Conservation (phyloP, 768 basidiomycete species). For the Amanita exitialis region DNA sequence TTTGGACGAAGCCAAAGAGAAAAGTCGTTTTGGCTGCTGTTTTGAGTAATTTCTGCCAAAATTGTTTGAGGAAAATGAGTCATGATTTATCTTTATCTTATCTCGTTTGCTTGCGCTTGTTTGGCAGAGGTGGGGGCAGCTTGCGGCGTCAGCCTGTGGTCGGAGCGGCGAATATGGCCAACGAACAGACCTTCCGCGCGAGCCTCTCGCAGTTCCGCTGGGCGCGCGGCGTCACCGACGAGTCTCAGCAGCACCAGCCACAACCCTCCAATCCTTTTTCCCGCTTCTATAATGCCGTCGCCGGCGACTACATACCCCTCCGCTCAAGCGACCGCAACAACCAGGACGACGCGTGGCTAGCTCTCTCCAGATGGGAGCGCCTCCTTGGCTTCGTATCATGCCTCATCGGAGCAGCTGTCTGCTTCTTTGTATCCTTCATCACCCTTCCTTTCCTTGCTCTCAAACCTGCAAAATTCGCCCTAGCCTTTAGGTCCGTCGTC, state of each 20-base stretch:
- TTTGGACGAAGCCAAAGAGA: conserved; percentile 4
- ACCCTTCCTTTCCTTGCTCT: conserved; percentile 51
- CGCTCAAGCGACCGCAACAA: conserved; percentile 73
- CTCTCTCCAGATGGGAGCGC: conserved; percentile 88
- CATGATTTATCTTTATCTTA: background rate
- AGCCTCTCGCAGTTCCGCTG: conserved; percentile 84
- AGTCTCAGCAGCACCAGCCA: conserved; percentile 37
- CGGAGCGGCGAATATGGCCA: background rate
- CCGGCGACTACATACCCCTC: conserved; percentile 82
- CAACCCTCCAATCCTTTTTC: conserved; percentile 60
- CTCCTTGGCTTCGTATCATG: conserved; percentile 88
- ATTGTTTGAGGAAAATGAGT: background rate
- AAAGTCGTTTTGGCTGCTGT: conserved; percentile 6
- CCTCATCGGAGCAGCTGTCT: conserved; percentile 82
- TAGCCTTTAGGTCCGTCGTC: conserved; percentile 60
- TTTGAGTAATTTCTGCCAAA: conserved; percentile 3
- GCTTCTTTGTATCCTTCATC: conserved; percentile 87
- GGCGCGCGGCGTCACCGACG: conserved; percentile 64
- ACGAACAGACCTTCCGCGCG: conserved; percentile 60
- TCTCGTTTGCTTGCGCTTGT: background rate
- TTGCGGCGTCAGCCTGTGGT: too few relatives aligned
- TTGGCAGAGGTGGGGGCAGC: background rate
- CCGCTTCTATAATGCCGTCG: conserved; percentile 79
- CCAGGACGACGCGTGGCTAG: conserved; percentile 95
- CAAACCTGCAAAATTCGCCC: conserved; percentile 85